Evolutionary conservation across 495 filamentous ascomycete genomes (phyloP), one percentile per base, ranked within the genome.

Genomic region (Podospora bellae-mahoneyi): DNA sequence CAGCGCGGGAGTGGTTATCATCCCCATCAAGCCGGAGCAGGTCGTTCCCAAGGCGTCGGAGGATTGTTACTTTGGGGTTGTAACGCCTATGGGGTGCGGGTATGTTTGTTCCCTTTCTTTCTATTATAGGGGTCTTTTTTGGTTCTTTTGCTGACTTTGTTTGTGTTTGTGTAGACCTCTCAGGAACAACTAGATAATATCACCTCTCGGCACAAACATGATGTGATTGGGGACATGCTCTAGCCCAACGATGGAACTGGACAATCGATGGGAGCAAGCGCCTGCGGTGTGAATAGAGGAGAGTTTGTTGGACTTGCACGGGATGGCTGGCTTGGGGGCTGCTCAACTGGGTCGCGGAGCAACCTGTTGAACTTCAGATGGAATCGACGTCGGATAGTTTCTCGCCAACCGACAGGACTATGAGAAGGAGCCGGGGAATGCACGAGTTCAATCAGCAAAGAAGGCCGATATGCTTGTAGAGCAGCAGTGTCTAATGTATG

Each of bases 21-120:
- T 79, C 16, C 81, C 81, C 58, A 79, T 84, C 74, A 67, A 34
- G 54, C 67, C 66, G 23, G 75, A 83, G 56, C 81, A 83, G 76
- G 74, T 84, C 66, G 78, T 84, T 13, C 68, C 74, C 56, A 80
- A 75, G 66, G 62, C 70, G 5, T 19, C 64, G 20, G 81, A 76
- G 26, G 82, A 84, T 69, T 84, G 82, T 70, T 82, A 78, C 75
- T 82, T 82, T 69, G 82, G 82, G 60, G 75, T 82, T n/a, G 76
- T 76, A 0, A 84, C 82, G 15, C 82, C 81, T 23, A 72, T 73
- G 65, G 81, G 82, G 54, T 84, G 82, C 78, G 81, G 75, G 82
- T 84, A 64, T 69, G 81, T 79, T 79, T 61, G 16, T 28, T 7
- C 16, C 16, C 32, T 1, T 28, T 16, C 59, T 20, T 18, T 54